Base-by-base conservation (phyloP, 768 basidiomycete species). In the Lactarius evosmus region DNA sequence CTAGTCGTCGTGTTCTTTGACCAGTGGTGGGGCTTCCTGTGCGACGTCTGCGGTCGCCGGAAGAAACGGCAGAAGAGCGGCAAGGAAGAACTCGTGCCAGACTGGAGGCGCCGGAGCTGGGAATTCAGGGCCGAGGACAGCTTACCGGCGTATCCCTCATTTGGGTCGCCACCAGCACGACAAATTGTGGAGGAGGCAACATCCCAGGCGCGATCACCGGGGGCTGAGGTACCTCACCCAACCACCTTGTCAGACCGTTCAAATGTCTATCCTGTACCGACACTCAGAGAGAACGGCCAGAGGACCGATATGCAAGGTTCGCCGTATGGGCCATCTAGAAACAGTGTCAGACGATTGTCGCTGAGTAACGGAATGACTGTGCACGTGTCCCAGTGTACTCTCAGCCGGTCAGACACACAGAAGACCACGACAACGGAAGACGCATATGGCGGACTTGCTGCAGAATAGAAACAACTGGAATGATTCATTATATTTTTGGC, bases 1-100 rank as follows among this genome's bases (percentile, higher is more conserved):
- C 77, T 89, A 55, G 75, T 80, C 8, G 75, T 84, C 60, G 80
- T 86, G 32, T 90, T 86, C 74, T 89, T 88, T 74, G 88, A 91
- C 74, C 80, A 83, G 38, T 85, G 87, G 80, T 85, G 81, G 80
- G 78, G 82, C 29, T 85, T 88, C 72, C 58, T 87, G 58, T 74
- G 78, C 38, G 85, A 83, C 52, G 69, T 83, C 54, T 50, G 83
- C 25, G 78, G 79, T 61, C 78, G 81, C 7, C 67, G 70, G 53
- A 46, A 46, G 72, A 72, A 53, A 34, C 70, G 70, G 7, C 62
- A 64, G 9, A 65, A 60, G 33, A 5, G 46, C 22, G 78, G 77
- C 30, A 70, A 74, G 34, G 88, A 89, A 72, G 79, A 82, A 60
- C 73, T 89, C 73, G 76, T 87, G 32, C 83, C 83, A 0, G 88